Base-by-base conservation (phyloP, 2,329 filamentous ascomycete species). In the Cladorrhinum sp. region DNA sequence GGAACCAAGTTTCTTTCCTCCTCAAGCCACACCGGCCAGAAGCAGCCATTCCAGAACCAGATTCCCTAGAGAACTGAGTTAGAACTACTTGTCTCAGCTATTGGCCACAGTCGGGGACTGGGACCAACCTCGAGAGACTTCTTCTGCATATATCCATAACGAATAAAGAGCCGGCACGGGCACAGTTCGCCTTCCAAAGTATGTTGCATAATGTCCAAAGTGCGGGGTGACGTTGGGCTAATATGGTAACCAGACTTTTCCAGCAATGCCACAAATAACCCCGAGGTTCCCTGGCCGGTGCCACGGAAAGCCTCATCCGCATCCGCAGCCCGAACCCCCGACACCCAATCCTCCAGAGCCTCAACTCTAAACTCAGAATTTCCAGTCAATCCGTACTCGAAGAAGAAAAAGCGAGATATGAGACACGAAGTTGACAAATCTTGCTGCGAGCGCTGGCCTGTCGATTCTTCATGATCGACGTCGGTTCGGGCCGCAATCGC, bases 291-390 rank as follows among this genome's bases (percentile, higher is more conserved):
- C 42, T 36, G 21, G 49, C 28, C 52, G 51, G 16, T 46, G 42
- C 12, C 36, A 57, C 56, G 61, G 58, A 14, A 69, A 65, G 58
- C 68, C 68, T 26, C 65, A 61, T 33, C 67, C 68, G 6, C 63
- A 60, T 20, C 68, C 68, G 2, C 64, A 54, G 54, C 68, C 68
- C 12, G 58, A 16, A 21, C 68, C 68, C n/a, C 67, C 67, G 3
- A 68, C 66, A 0, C 68, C 68, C 1, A 65, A 66, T 23, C 68
- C 68, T 20, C 68, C 68, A 21, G 58, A 63, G 52, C 65, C 66
- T 42, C 61, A 56, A 5, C 61, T 55, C 39, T 66, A 62, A 55
- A 55, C 26, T 42, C 26, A 21, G 51, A 39, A 3, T 54, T 52
- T 21, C 26, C 46, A 33, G 18, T 8, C n/a, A 46, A 46, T n/a